Evolutionary conservation across 768 basidiomycete genomes (phyloP).

Genomic region (Russula lepida): DNA sequence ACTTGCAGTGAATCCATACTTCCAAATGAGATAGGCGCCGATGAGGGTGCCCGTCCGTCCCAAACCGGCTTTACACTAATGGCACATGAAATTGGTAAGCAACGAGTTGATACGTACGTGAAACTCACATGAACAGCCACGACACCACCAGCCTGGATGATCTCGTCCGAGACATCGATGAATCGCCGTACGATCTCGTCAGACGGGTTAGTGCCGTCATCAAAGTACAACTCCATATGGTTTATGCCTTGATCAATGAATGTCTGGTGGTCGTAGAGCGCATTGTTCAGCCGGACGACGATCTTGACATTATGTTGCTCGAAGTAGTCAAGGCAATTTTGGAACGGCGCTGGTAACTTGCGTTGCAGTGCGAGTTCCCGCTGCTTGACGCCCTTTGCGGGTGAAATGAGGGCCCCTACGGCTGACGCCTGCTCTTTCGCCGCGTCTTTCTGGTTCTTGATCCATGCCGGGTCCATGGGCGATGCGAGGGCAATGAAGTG

Average conservation of each 20-base stretch:
- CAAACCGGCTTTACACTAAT: conserved; percentile 90
- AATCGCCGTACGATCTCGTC: conserved; percentile 92
- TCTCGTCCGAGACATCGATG: conserved; percentile 73
- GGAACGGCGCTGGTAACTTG: conserved; percentile 70
- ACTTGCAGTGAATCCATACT: conserved; percentile 92
- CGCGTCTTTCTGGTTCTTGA: conserved; percentile 67
- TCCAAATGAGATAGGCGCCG: conserved; percentile 97
- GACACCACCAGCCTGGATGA: conserved; percentile 70
- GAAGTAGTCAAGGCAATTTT: conserved; percentile 91
- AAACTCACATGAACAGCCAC: conserved; percentile 79
- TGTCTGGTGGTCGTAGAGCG: conserved; percentile 74
- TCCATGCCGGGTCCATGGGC: conserved; percentile 72
- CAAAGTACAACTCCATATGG: conserved; percentile 91
- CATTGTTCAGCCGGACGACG: conserved; percentile 89
- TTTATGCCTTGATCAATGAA: conserved; percentile 82
- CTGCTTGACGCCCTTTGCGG: conserved; percentile 28
- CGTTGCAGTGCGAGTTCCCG: conserved; percentile 53
- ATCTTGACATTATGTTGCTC: conserved; percentile 79
- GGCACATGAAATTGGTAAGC: conserved; percentile 15
- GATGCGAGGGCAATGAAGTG: conserved; percentile 93
- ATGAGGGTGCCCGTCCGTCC: conserved; percentile 95
- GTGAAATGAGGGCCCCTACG: conserved; percentile 22
- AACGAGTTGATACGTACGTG: not conserved
- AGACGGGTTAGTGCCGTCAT: conserved; percentile 96
- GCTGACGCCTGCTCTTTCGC: conserved; percentile 54